Evolutionary conservation across 345 rosid species (phyloP).

Genomic region (Linum usitatissimum): DNA sequence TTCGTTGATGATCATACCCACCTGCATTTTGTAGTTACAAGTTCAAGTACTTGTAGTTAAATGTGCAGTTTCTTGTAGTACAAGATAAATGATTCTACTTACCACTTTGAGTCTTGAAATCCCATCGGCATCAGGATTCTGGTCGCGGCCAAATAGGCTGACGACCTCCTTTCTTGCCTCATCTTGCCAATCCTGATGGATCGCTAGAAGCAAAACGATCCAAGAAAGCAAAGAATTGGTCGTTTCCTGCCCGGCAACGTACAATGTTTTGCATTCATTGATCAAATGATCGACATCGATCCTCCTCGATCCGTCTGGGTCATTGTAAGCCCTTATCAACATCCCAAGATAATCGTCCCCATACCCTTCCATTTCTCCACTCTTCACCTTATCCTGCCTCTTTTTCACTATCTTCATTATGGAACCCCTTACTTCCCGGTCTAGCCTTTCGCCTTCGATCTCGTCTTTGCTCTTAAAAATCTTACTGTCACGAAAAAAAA

Average conservation of each 20-base stretch:
- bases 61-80: not conserved
- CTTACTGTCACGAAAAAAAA: not conserved
- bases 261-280: not conserved
- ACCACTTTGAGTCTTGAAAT: not conserved
- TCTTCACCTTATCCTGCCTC: not conserved
- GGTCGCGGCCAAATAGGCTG: not conserved
- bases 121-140: not conserved
- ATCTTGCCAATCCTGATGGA: not conserved
- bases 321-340: not conserved
- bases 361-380: not conserved
- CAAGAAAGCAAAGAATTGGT: not conserved
- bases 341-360: not conserved
- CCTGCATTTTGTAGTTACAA: not conserved
- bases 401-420: not conserved
- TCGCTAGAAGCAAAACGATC: not conserved
- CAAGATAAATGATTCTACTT: not conserved
- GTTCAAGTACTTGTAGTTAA: not conserved
- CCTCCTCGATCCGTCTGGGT: not conserved
- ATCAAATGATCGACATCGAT: not conserved
- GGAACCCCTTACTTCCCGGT: not conserved
- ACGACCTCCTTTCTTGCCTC: not conserved
- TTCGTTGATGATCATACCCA: conserved; percentile 12
- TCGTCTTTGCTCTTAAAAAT: not conserved
- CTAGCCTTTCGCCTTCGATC: not conserved
- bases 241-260: not conserved